Evolutionary conservation across 2,329 filamentous ascomycete species (phyloP).

Genomic region (Beauveria caledonica): DNA sequence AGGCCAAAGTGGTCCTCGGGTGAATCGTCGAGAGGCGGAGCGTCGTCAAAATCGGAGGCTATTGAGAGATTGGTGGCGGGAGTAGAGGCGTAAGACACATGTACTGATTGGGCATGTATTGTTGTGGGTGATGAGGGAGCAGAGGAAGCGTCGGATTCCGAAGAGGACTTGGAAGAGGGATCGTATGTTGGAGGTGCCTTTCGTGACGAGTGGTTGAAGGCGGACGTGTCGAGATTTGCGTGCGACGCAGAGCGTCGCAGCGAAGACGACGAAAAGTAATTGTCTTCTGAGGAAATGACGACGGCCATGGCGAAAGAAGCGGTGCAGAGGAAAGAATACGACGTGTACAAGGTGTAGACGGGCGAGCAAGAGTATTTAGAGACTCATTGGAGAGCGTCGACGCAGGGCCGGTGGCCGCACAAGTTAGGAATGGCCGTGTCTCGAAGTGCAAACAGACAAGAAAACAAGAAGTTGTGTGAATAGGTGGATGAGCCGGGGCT

Average conservation of each 20-base stretch:
- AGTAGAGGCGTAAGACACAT: conserved; percentile 53
- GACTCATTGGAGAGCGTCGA: conserved; percentile 6
- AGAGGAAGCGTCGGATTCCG: conserved; percentile 44
- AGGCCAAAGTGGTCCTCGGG: conserved; percentile 41
- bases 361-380: conserved; percentile 5
- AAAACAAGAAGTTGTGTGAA: background rate
- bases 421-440: background rate
- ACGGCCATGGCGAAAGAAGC: conserved; percentile 38
- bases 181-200: conserved; percentile 36
- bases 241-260: conserved; percentile 55
- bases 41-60: conserved; percentile 46
- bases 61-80: conserved; percentile 56
- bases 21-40: conserved; percentile 33
- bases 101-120: conserved; percentile 42
- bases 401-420: background rate
- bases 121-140: conserved; percentile 48
- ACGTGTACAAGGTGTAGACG: background rate
- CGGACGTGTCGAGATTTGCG: conserved; percentile 41
- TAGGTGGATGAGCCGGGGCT: background rate
- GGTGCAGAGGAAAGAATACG: background rate
- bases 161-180: conserved; percentile 32
- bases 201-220: conserved; percentile 38
- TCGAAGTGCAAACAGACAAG: background rate
- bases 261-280: conserved; percentile 45
- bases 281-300: conserved; percentile 49